Evolutionary conservation across 352 stramenopile species (phyloP).

Genomic region (Globisporangium middletonii): DNA sequence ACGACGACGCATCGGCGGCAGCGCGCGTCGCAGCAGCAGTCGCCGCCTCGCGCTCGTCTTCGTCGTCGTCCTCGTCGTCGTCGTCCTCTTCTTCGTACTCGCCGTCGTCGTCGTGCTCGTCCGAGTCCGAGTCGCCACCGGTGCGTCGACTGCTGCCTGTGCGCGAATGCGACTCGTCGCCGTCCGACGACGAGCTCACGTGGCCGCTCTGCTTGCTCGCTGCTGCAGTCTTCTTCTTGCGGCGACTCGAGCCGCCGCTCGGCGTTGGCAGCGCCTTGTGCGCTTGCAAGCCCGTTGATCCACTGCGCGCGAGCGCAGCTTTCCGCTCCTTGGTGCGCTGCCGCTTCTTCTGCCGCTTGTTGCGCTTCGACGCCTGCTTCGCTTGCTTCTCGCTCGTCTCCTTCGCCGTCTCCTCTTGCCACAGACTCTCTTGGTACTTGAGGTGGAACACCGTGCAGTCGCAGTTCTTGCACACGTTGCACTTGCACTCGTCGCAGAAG

Average conservation of each 20-base stretch:
- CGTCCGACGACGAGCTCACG: slow-evolving; percentile 34
- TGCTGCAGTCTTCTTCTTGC: slow-evolving; percentile 10
- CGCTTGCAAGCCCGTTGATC: not conserved
- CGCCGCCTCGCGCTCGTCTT: slow-evolving; percentile 1
- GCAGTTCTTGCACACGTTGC: slow-evolving; percentile 96
- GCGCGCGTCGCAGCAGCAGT: not conserved
- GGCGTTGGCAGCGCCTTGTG: not conserved
- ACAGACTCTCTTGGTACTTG: slow-evolving; percentile 95
- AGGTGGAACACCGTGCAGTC: slow-evolving; percentile 98
- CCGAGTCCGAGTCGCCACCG: slow-evolving; percentile 52
- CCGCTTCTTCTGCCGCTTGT: slow-evolving; percentile 82
- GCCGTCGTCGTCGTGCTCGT: slow-evolving; percentile 45
- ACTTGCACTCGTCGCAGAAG: slow-evolving; percentile 98
- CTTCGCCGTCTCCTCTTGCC: slow-evolving; percentile 92
- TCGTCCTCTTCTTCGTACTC: slow-evolving; percentile 18
- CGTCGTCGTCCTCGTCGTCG: slow-evolving; percentile 41
- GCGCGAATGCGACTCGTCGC: slow-evolving; percentile 22
- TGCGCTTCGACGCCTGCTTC: slow-evolving; percentile 81
- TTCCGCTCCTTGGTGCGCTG: slow-evolving; percentile 82
- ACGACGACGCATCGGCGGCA: slow-evolving; percentile 6
- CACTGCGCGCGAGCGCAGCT: slow-evolving; percentile 32
- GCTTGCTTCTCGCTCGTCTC: slow-evolving; percentile 88
- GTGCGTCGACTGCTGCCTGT: slow-evolving; percentile 23
- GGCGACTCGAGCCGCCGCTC: slow-evolving; percentile 23
- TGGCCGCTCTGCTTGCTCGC: not conserved